Base-by-base conservation (phyloP, 345 rosid genomes). In the Eutrema yunnanense region DNA sequence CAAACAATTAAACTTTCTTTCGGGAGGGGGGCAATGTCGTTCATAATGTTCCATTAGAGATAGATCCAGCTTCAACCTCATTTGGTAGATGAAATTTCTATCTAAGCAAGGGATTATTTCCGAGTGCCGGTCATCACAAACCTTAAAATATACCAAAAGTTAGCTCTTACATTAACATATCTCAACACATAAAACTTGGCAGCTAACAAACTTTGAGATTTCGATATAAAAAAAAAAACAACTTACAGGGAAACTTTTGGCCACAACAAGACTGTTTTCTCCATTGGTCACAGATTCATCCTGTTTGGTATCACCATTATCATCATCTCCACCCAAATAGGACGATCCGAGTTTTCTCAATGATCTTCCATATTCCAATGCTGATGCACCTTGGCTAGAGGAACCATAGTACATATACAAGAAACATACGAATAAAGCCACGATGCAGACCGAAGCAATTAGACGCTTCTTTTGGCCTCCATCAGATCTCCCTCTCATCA, bases 41-140 rank as follows among this genome's bases (percentile, higher is more conserved):
- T 95, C 99, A 50, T 95, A 95, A 81, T 92, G 99, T 85, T 95
- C 98, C 99, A 95, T 95, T 76, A 95, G 9, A 74, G 90, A 87
- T 61, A 95, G 75, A 75, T 95, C 98, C 81, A 95, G 83, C 90
- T 95, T 95, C 85, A 95, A 80, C 82, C 99, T 90, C 90, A 84
- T 74, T 60, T 95, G 99, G 79, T 95, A 95, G 65, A 95, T 90
- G 27, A 87, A 86, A 76, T 95, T 66, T 67, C 99, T 88, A 81
- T 90, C 98, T 72, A 95, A 77, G 75, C 99, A 95, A 56, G 99
- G 99, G 78, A 95, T 95, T 46, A 95, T 76, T 74, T 95, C 99
- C 6, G 99, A 92, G 75, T 96, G 89, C 11, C 94, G 86, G 74
- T 92, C 96, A 80, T 92, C 99, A 67, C 99, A 95, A 50, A 92